These are phyloP conservation scores for Quercus robur DNA, from an alignment of 306 rosid species.

Conservation along the genomic window DNA sequence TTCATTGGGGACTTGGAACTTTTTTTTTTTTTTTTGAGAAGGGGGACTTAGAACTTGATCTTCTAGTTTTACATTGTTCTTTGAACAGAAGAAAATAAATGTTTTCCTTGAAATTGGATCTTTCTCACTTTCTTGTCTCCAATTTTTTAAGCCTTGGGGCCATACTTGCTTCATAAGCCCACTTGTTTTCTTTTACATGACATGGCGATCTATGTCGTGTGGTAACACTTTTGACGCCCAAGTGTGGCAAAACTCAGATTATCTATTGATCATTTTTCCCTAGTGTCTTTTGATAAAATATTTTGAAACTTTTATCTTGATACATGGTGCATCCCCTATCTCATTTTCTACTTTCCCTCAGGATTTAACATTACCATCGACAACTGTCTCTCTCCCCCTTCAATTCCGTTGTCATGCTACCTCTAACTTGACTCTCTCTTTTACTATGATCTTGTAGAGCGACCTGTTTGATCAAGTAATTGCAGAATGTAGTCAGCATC, in stretches of 20 bases:
- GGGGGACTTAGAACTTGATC: background rate
- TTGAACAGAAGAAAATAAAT: background rate
- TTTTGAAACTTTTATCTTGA: background rate
- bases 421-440: conserved; percentile 1
- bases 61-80: background rate
- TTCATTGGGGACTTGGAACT: background rate
- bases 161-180: background rate
- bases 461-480: conserved; percentile 44
- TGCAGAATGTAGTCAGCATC: conserved; percentile 51
- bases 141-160: background rate
- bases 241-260: background rate
- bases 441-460: conserved; percentile 27
- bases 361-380: background rate
- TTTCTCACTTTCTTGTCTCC: background rate
- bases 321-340: background rate
- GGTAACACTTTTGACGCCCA: background rate
- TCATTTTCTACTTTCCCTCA: background rate
- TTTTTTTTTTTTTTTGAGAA: background rate
- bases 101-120: background rate
- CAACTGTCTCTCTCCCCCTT: background rate
- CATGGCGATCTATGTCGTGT: background rate
- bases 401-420: background rate
- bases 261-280: background rate
- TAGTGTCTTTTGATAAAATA: background rate
- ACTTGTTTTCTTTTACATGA: background rate